phyloP scores from a whole-genome alignment of 768 basidiomycete species.

The Leccinum imitatum region DNA sequence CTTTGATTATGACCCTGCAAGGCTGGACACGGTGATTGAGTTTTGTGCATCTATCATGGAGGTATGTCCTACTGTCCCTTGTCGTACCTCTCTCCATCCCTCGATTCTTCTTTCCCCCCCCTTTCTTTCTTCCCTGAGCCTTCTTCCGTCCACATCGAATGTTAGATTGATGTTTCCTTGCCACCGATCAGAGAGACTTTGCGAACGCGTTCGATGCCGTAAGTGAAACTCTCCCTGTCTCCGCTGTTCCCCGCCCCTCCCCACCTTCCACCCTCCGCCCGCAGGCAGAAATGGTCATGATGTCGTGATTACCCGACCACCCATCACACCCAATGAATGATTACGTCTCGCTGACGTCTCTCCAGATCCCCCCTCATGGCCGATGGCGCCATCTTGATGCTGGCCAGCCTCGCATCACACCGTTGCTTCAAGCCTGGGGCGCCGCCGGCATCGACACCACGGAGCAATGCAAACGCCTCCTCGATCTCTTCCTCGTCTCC shows the following conservation, averaged over 20 bases:
- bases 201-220: slow-evolving; percentile 64
- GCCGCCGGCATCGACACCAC: slow-evolving; percentile 40
- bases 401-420: slow-evolving; percentile 59
- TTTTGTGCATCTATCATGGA: slow-evolving; percentile 80
- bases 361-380: slow-evolving; percentile 81
- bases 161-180: background rate
- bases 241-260: background rate
- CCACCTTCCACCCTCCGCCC: slow-evolving; percentile 11
- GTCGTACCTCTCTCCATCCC: background rate
- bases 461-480: slow-evolving; percentile 68
- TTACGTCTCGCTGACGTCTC: slow-evolving; percentile 6
- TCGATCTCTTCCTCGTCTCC: slow-evolving; percentile 89
- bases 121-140: background rate
- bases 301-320: background rate
- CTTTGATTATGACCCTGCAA: slow-evolving; percentile 82
- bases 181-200: slow-evolving; percentile 69
- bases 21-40: slow-evolving; percentile 62
- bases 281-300: background rate
- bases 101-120: background rate
- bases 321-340: background rate
- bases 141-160: slow-evolving; percentile 7
- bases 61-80: slow-evolving; percentile 38
- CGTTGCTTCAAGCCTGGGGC: slow-evolving; percentile 59
- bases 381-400: slow-evolving; percentile 89
- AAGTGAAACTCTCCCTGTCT: slow-evolving; percentile 25